Base-by-base conservation (phyloP, 1,284 basidiomycete genomes). In the Ustilago trichophora region DNA sequence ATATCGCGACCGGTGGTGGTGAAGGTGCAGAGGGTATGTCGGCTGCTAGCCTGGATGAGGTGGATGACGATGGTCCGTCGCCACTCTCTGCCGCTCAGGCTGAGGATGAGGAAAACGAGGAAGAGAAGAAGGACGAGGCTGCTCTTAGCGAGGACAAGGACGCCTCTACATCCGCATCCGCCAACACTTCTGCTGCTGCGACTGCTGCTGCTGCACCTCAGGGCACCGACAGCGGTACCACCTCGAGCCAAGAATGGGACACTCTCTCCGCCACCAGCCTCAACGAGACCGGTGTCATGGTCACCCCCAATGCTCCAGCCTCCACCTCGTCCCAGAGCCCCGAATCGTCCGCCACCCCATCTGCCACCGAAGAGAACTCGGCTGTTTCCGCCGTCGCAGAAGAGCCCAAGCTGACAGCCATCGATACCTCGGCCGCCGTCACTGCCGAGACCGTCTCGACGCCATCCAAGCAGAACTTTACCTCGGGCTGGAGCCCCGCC, bases 1-100 rank as follows among this genome's bases (percentile, higher is more conserved):
- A 94, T 84, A 91, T 93, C 84, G 91, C 90, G 40, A 36, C 67
- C 5, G 57, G 62, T 25, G 71, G 67, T 42, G 63, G 58, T 22
- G 57, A 52, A 21, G 48, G 44, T 32, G 52, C 44, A 13, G 64
- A 52, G n/a, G 42, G 37, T n/a, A 66, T 58, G 52, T 35, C 46
- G 16, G 58, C 59, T 21, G 62, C 51, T 5, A 54, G 53, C 35
- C 56, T 76, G 12, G 71, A 76, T 36, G 72, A 74, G 42, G 64
- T 74, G 11, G 73, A 76, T 31, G 68, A 72, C 16, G 70, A 63
- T 22, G 59, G 38, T 3, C 59, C 59, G 27, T 49, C 63, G 15
- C 38, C 47, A 22, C 31, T 31, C 11, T 38, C 50, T 21, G 44
- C 57, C 12, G 38, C 51, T 15, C 24, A 33, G 25, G 43, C 31